Conservation (phyloP, 208 protist genomes). For the Acanthamoeba castellanii region DNA sequence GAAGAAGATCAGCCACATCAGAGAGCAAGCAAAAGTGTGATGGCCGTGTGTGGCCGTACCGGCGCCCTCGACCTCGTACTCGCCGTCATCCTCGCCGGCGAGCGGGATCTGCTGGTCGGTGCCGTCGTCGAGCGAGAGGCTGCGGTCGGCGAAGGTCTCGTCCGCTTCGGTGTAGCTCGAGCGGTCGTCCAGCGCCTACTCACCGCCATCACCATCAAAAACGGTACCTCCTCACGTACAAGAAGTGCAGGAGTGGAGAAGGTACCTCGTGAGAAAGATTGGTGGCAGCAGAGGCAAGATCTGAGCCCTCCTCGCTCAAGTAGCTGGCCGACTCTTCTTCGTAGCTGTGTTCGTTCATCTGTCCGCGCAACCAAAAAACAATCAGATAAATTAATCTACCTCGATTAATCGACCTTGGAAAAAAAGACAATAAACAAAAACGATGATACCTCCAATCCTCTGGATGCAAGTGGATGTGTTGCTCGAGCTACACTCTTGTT, state of each 20-base stretch:
- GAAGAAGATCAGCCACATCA: not conserved
- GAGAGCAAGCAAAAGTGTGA: not conserved
- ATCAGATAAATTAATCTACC: not conserved
- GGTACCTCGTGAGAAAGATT: slow-evolving; percentile 43
- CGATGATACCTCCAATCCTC: not conserved
- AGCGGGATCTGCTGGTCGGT: slow-evolving; percentile 10
- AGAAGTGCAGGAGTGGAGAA: not conserved
- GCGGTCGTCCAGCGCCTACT: not conserved
- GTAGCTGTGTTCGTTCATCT: slow-evolving; percentile 34
- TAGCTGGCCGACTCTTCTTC: slow-evolving; percentile 13
- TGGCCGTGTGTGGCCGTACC: not conserved
- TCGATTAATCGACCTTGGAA: too few relatives aligned
- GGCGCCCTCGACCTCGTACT: not conserved
- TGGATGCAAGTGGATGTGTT: not conserved
- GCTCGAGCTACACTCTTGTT: not conserved
- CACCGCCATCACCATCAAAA: not conserved
- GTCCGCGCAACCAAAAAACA: not conserved
- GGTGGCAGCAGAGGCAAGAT: not conserved
- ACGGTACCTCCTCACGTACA: not conserved
- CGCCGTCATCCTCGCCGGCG: not conserved
- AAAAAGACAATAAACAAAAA: too few relatives aligned
- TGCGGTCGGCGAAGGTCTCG: slow-evolving; percentile 7
- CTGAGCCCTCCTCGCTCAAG: slow-evolving; percentile 23
- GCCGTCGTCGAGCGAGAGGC: not conserved
- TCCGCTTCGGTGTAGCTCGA: slow-evolving; percentile 13